Evolutionary conservation across 2,329 filamentous ascomycete species (phyloP).

Genomic region (Tolypocladium guangdongense): DNA sequence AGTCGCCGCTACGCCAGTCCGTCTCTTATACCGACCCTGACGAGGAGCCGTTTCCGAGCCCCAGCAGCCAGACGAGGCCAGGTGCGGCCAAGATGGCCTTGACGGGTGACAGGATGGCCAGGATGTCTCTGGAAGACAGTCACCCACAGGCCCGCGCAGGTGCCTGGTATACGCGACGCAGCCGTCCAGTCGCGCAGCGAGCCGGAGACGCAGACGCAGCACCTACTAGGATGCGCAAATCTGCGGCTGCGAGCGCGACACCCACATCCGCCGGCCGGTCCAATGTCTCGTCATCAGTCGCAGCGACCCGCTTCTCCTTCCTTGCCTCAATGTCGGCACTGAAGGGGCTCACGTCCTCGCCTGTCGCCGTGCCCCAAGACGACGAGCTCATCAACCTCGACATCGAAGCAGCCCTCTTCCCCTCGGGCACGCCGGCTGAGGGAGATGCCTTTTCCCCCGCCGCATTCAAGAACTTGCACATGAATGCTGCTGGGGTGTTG

Average conservation of each 20-base stretch:
- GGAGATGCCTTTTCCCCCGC: slow-evolving; percentile 45
- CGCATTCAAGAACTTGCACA: slow-evolving; percentile 50
- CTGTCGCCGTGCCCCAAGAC: slow-evolving; percentile 19
- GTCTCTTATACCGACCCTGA: not conserved
- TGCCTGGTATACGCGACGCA: slow-evolving; percentile 13
- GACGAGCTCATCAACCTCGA: slow-evolving; percentile 47
- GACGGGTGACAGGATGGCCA: slow-evolving; percentile 17
- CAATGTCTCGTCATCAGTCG: slow-evolving; percentile 7
- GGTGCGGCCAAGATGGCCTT: slow-evolving; percentile 14
- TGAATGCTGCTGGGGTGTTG: slow-evolving; percentile 44
- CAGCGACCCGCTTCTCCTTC: slow-evolving; percentile 30
- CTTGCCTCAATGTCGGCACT: slow-evolving; percentile 34
- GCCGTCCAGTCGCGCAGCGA: slow-evolving; percentile 1
- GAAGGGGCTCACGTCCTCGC: slow-evolving; percentile 13
- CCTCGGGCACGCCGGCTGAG: slow-evolving; percentile 27
- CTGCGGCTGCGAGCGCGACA: not conserved
- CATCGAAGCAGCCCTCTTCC: slow-evolving; percentile 43
- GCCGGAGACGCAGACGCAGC: not conserved
- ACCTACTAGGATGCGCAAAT: slow-evolving; percentile 2
- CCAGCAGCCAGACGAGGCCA: slow-evolving; percentile 6
- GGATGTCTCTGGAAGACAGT: slow-evolving; percentile 2
- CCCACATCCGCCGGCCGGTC: not conserved
- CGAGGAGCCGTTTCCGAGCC: not conserved
- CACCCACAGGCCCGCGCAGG: slow-evolving; percentile 7
- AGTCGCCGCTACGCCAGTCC: not conserved